Conservation (phyloP, 1,284 basidiomycete species). For the Afroboletus lepidellus region DNA sequence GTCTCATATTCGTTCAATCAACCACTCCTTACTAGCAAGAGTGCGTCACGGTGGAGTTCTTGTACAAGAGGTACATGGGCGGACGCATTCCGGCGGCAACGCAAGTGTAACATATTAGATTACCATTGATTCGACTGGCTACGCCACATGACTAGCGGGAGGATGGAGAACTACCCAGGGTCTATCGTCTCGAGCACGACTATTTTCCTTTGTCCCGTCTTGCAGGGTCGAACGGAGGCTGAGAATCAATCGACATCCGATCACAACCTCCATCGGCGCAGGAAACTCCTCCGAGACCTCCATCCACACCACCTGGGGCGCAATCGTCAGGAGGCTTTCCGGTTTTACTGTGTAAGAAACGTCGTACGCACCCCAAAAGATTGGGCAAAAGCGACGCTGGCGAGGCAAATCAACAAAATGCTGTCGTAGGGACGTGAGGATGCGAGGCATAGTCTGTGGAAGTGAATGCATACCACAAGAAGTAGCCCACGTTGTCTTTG, state of each 20-base stretch:
- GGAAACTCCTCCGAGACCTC: conserved; percentile 8
- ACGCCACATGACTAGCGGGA: too few relatives aligned
- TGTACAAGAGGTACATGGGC: too few relatives aligned
- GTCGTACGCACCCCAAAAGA: conserved; percentile 18
- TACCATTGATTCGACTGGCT: too few relatives aligned
- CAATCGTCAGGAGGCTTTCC: too few relatives aligned
- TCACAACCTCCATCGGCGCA: conserved; percentile 3
- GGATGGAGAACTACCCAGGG: neutral
- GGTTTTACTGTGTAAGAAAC: too few relatives aligned
- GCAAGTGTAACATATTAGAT: too few relatives aligned
- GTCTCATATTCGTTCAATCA: too few relatives aligned
- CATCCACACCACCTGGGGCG: conserved; percentile 4
- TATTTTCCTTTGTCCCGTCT: neutral
- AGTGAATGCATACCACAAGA: conserved; percentile 20
- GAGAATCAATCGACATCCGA: conserved; percentile 17
- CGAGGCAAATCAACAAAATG: conserved; percentile 9
- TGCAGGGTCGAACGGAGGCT: conserved; percentile 7
- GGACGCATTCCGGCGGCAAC: too few relatives aligned
- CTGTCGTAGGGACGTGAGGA: conserved; percentile 3
- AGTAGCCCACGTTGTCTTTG: conserved; percentile 19
- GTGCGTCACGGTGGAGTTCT: too few relatives aligned
- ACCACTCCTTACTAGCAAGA: too few relatives aligned
- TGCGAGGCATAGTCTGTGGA: neutral
- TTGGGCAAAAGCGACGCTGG: conserved; percentile 5
- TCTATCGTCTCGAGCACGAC: neutral